A percentile compares a stretch with the other conserved stretches of the same genome.
Conservation (phyloP, 2,329 filamentous ascomycete genomes). For the Colletotrichum orchidophilum region DNA sequence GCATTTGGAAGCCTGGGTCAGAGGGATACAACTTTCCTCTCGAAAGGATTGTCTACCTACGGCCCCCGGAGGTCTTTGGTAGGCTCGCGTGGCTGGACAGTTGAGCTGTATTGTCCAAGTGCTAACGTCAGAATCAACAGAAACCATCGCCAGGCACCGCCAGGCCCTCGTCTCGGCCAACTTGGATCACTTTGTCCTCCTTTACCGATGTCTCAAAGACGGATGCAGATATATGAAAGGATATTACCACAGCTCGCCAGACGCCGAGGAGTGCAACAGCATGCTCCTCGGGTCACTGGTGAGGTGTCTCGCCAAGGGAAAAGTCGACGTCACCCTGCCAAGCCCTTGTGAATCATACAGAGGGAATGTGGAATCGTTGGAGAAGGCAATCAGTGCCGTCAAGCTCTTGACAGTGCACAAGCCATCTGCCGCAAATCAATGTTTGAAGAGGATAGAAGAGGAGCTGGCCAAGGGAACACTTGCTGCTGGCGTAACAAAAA, state of each 20-base stretch:
- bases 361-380: constrained; percentile 15
- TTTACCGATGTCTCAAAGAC: constrained; percentile 31
- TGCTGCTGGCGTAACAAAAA: background rate
- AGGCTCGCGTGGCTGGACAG: background rate
- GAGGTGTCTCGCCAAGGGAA: constrained; percentile 20
- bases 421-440: constrained; percentile 24
- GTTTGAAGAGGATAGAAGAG: constrained; percentile 29
- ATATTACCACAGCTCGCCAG: constrained; percentile 29
- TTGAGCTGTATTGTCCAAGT: background rate
- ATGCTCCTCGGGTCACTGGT: constrained; percentile 29
- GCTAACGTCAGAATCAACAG: background rate
- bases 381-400: constrained; percentile 16
- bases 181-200: constrained; percentile 21
- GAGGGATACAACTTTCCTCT: constrained; percentile 30
- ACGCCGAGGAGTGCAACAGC: constrained; percentile 32
- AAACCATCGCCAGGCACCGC: constrained; percentile 24
- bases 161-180: constrained; percentile 14
- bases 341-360: constrained; percentile 22
- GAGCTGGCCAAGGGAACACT: constrained; percentile 17
- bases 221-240: constrained; percentile 31
- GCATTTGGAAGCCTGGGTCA: constrained; percentile 20
- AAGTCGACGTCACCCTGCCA: constrained; percentile 23
- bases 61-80: constrained; percentile 23
- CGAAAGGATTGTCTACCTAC: constrained; percentile 19
- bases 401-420: constrained; percentile 29